Conservation (phyloP, 164 flowering plant genomes). For the Macadamia tetraphylla region DNA sequence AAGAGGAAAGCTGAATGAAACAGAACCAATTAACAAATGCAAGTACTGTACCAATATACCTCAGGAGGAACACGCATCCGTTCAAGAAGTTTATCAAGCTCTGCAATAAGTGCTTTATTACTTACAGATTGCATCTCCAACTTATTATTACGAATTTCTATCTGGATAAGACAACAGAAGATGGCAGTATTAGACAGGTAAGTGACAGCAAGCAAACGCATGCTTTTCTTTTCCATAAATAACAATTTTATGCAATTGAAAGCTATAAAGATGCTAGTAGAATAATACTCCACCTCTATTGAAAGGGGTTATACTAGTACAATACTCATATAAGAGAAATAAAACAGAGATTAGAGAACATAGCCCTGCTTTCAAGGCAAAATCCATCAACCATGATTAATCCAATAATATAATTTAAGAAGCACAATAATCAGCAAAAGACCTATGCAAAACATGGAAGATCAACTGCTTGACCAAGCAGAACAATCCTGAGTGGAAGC, state of each 20-base stretch:
- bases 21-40: conserved; percentile 2
- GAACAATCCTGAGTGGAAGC: neutral
- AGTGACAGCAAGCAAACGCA: neutral
- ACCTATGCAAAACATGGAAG: neutral
- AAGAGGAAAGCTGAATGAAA: neutral
- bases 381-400: neutral
- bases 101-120: conserved; percentile 78
- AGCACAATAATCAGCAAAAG: neutral
- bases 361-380: neutral
- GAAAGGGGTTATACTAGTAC: too few relatives aligned
- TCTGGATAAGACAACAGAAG: conserved; percentile 39
- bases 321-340: too few relatives aligned
- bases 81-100: conserved; percentile 91
- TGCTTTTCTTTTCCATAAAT: too few relatives aligned
- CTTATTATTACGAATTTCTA: conserved; percentile 94
- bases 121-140: conserved; percentile 98
- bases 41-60: conserved; percentile 35
- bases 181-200: neutral
- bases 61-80: conserved; percentile 84
- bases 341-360: too few relatives aligned
- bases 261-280: too few relatives aligned
- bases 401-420: too few relatives aligned
- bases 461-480: neutral
- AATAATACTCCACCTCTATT: too few relatives aligned
- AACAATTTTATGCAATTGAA: too few relatives aligned